Percentiles rank a stretch among this genome's conserved stretches.
Evolutionary conservation across 495 filamentous ascomycete genomes (phyloP).

Genomic region (Neurospora terricola): DNA sequence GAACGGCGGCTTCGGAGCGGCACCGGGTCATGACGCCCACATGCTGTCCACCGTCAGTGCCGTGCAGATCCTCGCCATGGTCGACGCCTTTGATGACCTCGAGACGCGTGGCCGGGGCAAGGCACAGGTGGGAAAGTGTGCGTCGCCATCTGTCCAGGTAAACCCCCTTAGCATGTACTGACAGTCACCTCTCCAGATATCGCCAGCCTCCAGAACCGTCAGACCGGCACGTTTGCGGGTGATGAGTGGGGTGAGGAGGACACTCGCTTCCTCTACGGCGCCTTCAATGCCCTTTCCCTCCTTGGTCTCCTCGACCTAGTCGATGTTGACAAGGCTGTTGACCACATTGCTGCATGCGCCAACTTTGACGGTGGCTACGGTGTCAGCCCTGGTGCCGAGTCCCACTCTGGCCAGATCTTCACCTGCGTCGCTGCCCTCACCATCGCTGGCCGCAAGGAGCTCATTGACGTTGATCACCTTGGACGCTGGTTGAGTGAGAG

Average conservation of each 20-base stretch:
- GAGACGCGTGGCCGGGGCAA: constrained; percentile 61
- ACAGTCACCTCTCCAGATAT: constrained; percentile 68
- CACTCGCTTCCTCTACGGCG: constrained; percentile 86
- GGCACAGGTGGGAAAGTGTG: constrained; percentile 64
- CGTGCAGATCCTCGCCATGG: constrained; percentile 75
- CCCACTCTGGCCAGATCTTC: constrained; percentile 87
- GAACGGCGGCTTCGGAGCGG: constrained; percentile 84
- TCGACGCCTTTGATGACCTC: constrained; percentile 78
- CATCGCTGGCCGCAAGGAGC: constrained; percentile 71
- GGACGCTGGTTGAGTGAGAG: constrained; percentile 89
- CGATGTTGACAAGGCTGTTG: constrained; percentile 68
- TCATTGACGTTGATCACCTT: constrained; percentile 72
- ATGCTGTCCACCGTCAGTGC: constrained; percentile 91
- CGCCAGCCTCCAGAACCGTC: constrained; percentile 63
- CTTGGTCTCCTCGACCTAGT: constrained; percentile 59
- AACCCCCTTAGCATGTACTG: not conserved
- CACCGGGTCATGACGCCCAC: constrained; percentile 89
- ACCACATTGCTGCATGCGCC: constrained; percentile 66
- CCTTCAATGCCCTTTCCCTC: constrained; percentile 77
- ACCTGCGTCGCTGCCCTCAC: constrained; percentile 85
- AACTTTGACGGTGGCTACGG: constrained; percentile 95
- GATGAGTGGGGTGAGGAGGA: constrained; percentile 96
- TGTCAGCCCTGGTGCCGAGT: constrained; percentile 77
- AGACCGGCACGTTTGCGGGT: constrained; percentile 79
- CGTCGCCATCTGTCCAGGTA: constrained; percentile 15